Conservation (phyloP, 208 protist species). For the Trichomonas vaginalis region DNA sequence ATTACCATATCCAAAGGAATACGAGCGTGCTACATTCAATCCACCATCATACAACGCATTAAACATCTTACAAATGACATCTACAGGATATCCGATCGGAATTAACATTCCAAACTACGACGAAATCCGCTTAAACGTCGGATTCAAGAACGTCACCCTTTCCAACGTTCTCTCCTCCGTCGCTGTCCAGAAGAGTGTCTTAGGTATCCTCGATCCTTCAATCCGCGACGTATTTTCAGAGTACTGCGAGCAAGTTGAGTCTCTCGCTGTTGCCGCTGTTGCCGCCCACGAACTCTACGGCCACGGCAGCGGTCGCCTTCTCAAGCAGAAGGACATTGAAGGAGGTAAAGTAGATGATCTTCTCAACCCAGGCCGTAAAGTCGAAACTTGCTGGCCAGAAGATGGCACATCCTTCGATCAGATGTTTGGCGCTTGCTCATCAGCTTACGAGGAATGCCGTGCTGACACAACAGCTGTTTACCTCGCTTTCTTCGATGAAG, state of each 20-base stretch:
- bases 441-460: conserved; percentile 32
- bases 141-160: conserved; percentile 39
- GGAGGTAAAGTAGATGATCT: background rate
- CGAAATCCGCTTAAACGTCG: conserved; percentile 28
- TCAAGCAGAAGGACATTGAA: conserved; percentile 6
- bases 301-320: conserved; percentile 27
- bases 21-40: conserved; percentile 29
- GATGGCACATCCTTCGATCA: conserved; percentile 21
- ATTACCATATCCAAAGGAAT: conserved; percentile 21
- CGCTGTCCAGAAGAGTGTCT: background rate
- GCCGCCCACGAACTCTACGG: conserved; percentile 40
- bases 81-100: conserved; percentile 30
- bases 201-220: background rate
- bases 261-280: conserved; percentile 29
- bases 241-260: background rate
- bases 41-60: conserved; percentile 33
- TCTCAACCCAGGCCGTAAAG: background rate
- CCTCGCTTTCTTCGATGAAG: conserved; percentile 7
- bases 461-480: conserved; percentile 30
- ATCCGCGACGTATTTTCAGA: background rate
- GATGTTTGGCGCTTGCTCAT: conserved; percentile 24
- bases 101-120: conserved; percentile 44
- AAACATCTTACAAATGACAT: conserved; percentile 30
- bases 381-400: conserved; percentile 26
- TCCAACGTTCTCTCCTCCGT: conserved; percentile 24